Conservation (phyloP, 2,329 filamentous ascomycete genomes). For the Colletotrichum lentis region DNA sequence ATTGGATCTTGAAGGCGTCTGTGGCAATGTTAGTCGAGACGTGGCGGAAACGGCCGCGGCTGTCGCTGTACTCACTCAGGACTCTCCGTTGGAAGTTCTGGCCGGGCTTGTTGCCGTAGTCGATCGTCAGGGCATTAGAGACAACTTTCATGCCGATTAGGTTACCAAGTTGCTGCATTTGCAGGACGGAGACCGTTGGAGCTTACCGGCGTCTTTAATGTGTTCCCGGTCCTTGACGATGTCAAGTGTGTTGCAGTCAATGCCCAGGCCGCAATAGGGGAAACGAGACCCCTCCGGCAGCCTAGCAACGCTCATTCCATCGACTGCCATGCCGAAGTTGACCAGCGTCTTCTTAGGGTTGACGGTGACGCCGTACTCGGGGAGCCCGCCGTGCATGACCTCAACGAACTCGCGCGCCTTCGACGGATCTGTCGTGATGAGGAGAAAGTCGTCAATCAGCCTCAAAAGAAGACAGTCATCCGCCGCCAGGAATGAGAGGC, state of each 20-base stretch:
- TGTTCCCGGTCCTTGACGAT: constrained; percentile 73
- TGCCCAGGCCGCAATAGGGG: constrained; percentile 85
- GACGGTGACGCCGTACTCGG: constrained; percentile 81
- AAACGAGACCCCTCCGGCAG: constrained; percentile 62
- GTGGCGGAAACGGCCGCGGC: background rate
- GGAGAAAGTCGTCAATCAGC: constrained; percentile 90
- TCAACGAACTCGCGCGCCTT: constrained; percentile 78
- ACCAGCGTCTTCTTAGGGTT: constrained; percentile 81
- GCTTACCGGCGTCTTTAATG: constrained; percentile 59
- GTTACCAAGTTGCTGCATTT: background rate
- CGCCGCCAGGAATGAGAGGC: constrained; percentile 71
- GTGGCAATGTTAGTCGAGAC: constrained; percentile 28
- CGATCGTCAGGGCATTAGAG: constrained; percentile 79
- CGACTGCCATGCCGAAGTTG: constrained; percentile 77
- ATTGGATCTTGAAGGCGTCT: constrained; percentile 82
- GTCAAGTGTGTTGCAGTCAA: constrained; percentile 78
- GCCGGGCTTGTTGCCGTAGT: constrained; percentile 75
- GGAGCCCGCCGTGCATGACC: constrained; percentile 80
- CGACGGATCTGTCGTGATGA: constrained; percentile 75
- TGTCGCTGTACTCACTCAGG: constrained; percentile 60
- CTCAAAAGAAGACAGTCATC: constrained; percentile 75
- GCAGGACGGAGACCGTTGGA: background rate
- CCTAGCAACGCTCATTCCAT: constrained; percentile 60
- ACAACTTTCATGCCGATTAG: constrained; percentile 53
- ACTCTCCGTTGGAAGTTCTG: constrained; percentile 82